A percentile compares a stretch with the other conserved stretches of the same genome.
These are phyloP conservation scores for Solanum boliviense DNA, from an alignment of 257 asterid genomes.

Conservation along the genomic window DNA sequence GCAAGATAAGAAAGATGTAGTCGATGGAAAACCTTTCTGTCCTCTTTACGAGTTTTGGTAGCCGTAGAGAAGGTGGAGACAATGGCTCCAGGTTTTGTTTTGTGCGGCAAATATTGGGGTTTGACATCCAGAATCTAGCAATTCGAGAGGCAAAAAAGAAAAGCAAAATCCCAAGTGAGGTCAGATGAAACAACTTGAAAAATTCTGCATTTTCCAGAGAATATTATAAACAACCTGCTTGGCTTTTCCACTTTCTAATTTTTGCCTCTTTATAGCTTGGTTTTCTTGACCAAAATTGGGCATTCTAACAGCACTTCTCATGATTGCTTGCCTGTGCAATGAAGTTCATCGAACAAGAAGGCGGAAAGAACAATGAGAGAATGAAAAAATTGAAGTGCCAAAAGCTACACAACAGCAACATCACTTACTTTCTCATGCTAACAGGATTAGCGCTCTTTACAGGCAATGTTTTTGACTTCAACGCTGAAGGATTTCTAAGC, in stretches of 20 bases:
- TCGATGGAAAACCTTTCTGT: slow-evolving; percentile 41
- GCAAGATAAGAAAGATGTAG: not conserved
- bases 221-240: slow-evolving; percentile 37
- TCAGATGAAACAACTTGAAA: not conserved
- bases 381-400: not conserved
- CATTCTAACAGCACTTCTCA: slow-evolving; percentile 34
- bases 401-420: not conserved
- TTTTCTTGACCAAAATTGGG: slow-evolving; percentile 62
- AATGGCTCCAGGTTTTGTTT: slow-evolving; percentile 46
- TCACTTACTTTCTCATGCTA: slow-evolving; percentile 45
- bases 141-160: not conserved
- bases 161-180: not conserved
- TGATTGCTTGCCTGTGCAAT: slow-evolving; percentile 39
- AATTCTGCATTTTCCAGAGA: not conserved
- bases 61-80: slow-evolving; percentile 28
- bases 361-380: not conserved
- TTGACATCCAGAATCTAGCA: slow-evolving; percentile 68
- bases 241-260: slow-evolving; percentile 77
- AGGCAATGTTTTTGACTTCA: slow-evolving; percentile 39
- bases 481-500: slow-evolving; percentile 49
- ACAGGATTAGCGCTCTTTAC: slow-evolving; percentile 37
- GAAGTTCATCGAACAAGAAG: not conserved
- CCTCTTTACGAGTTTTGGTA: slow-evolving; percentile 52
- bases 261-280: slow-evolving; percentile 88
- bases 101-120: slow-evolving; percentile 61